phyloP scores from a whole-genome alignment of 2,329 filamentous ascomycete species.

The Lasiodiplodia hormozganensis region DNA sequence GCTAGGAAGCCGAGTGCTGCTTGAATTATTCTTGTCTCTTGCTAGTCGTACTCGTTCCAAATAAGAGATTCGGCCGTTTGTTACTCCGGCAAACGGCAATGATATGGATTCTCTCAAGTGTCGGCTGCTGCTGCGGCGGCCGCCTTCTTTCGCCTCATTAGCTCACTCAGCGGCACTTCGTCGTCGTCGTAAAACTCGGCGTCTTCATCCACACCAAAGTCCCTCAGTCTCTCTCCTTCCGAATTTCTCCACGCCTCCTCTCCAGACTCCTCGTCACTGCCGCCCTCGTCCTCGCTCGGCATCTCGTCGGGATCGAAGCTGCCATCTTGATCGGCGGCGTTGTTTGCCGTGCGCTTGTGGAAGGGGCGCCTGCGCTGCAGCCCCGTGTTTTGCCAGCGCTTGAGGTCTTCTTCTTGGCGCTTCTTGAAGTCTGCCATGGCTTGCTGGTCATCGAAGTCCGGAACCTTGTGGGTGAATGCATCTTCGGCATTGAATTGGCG shows the following conservation, averaged over 20 bases:
- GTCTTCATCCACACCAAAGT: conserved; percentile 83
- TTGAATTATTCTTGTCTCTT: neutral
- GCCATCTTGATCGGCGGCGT: neutral
- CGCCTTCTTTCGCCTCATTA: conserved; percentile 59
- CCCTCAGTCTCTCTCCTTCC: conserved; percentile 75
- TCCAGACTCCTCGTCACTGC: conserved; percentile 45
- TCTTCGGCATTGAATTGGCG: conserved; percentile 37
- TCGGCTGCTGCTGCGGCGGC: neutral
- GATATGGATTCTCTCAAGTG: neutral
- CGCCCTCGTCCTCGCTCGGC: conserved; percentile 34
- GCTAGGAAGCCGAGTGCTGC: conserved; percentile 19
- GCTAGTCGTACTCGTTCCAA: neutral
- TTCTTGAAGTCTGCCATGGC: conserved; percentile 57
- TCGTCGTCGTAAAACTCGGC: conserved; percentile 70
- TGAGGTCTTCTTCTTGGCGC: conserved; percentile 61
- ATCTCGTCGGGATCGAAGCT: conserved; percentile 24
- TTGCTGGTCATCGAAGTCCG: conserved; percentile 47
- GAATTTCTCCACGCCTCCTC: conserved; percentile 74
- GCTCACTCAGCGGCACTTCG: conserved; percentile 73
- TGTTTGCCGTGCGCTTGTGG: conserved; percentile 49
- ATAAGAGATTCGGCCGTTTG: neutral
- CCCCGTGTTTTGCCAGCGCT: conserved; percentile 45
- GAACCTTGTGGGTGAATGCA: conserved; percentile 49
- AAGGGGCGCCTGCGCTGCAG: conserved; percentile 50
- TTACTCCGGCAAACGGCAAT: neutral